A percentile compares a stretch with the other conserved stretches of the same genome.
Evolutionary conservation across 1,139 yeast species (phyloP).

Genomic region (Candida gigantensis): DNA sequence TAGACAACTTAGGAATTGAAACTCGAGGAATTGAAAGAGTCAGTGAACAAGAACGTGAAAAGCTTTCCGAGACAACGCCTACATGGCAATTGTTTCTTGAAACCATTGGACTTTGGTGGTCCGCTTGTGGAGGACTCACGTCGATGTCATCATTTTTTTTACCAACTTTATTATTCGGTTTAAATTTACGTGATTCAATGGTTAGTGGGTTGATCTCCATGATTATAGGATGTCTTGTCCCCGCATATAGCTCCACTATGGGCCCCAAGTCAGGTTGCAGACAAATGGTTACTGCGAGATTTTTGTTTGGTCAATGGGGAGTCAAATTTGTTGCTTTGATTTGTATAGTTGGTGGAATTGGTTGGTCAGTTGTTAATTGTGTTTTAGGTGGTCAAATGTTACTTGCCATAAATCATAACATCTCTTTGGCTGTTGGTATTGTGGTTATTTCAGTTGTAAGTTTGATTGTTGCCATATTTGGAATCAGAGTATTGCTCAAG

Average conservation of each 20-base stretch:
- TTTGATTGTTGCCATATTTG: slow-evolving; percentile 35
- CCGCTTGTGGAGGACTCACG: slow-evolving; percentile 43
- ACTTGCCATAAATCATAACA: slow-evolving; percentile 24
- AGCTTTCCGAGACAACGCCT: slow-evolving; percentile 14
- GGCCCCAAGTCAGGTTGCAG: slow-evolving; percentile 45
- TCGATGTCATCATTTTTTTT: slow-evolving; percentile 42
- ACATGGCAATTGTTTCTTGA: slow-evolving; percentile 47
- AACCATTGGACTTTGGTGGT: slow-evolving; percentile 58
- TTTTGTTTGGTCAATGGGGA: slow-evolving; percentile 43
- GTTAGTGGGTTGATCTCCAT: slow-evolving; percentile 33
- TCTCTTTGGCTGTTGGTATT: slow-evolving; percentile 33
- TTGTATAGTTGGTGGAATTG: slow-evolving; percentile 38
- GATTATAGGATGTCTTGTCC: slow-evolving; percentile 38
- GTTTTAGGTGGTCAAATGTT: slow-evolving; percentile 41
- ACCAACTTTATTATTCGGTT: slow-evolving; percentile 32
- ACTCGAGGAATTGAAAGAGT: slow-evolving; percentile 34
- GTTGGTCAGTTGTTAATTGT: slow-evolving; percentile 45
- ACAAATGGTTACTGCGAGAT: slow-evolving; percentile 43
- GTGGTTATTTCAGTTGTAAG: slow-evolving; percentile 30
- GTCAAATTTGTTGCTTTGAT: slow-evolving; percentile 36
- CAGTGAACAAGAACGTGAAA: slow-evolving; percentile 25
- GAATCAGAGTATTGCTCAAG: slow-evolving; percentile 52
- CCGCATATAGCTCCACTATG: slow-evolving; percentile 43
- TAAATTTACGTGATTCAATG: slow-evolving; percentile 30
- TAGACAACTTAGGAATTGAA: slow-evolving; percentile 32